Evolutionary conservation across 1,284 basidiomycete species (phyloP).

Genomic region (Ganoderma meredithae): DNA sequence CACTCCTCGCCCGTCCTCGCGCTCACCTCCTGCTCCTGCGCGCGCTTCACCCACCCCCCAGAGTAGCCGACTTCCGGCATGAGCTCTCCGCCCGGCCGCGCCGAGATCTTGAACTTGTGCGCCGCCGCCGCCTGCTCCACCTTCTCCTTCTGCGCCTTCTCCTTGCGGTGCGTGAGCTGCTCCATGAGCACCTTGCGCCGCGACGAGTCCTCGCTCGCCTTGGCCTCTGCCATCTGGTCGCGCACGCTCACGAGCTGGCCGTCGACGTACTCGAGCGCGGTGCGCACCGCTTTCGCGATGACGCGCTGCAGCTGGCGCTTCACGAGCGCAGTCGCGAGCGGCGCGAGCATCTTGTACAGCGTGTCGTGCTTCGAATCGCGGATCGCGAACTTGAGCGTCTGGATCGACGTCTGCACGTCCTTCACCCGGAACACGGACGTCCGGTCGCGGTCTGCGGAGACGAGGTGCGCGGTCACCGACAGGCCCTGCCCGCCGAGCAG

Average conservation of each 20-base stretch:
- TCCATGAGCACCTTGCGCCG: constrained; percentile 69
- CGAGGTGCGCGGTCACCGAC: constrained; percentile 68
- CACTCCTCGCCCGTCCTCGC: constrained; percentile 63
- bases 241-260: constrained; percentile 84
- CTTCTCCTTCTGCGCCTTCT: constrained; percentile 51
- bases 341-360: constrained; percentile 84
- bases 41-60: constrained; percentile 73
- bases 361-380: constrained; percentile 93
- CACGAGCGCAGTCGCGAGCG: constrained; percentile 80
- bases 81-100: constrained; percentile 65
- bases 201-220: constrained; percentile 56
- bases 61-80: constrained; percentile 68
- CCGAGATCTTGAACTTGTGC: constrained; percentile 74
- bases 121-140: constrained; percentile 54
- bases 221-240: constrained; percentile 78
- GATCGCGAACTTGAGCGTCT: constrained; percentile 89
- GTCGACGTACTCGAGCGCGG: constrained; percentile 86
- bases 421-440: constrained; percentile 83
- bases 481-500: constrained; percentile 84
- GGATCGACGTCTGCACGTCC: constrained; percentile 80
- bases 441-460: constrained; percentile 69
- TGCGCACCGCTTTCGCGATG: constrained; percentile 77
- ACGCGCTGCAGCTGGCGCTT: constrained; percentile 93
- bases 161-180: constrained; percentile 62
- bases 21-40: constrained; percentile 62